Conservation (phyloP, 768 basidiomycete genomes). For the Podaxis sp. region DNA sequence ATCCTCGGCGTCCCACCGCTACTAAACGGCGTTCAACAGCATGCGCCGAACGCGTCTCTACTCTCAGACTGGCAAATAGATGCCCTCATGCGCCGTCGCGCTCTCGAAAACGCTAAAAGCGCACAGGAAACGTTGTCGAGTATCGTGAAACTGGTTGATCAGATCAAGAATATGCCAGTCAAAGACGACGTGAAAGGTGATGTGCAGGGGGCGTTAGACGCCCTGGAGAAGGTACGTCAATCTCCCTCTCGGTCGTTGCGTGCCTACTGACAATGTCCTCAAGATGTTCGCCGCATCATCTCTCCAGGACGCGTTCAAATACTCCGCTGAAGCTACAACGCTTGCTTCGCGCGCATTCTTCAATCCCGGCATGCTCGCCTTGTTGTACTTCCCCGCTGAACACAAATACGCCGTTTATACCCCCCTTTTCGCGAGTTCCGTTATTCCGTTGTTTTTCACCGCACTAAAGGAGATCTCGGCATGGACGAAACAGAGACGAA, state of each 20-base stretch:
- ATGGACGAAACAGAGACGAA: slow-evolving; percentile 44
- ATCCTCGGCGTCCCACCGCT: slow-evolving; percentile 80
- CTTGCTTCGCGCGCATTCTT: slow-evolving; percentile 89
- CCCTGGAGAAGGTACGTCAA: slow-evolving; percentile 65
- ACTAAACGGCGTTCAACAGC: slow-evolving; percentile 42
- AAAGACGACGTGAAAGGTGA: slow-evolving; percentile 72
- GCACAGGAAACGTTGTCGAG: slow-evolving; percentile 76
- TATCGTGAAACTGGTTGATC: slow-evolving; percentile 79
- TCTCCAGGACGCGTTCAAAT: slow-evolving; percentile 44
- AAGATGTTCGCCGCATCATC: slow-evolving; percentile 44
- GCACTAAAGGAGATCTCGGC: slow-evolving; percentile 68
- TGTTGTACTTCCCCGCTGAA: slow-evolving; percentile 96
- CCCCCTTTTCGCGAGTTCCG: slow-evolving; percentile 88
- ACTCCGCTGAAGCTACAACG: slow-evolving; percentile 61
- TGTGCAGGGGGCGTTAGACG: slow-evolving; percentile 65
- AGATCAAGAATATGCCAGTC: slow-evolving; percentile 93
- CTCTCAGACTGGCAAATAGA: slow-evolving; percentile 82
- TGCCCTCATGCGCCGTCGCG: slow-evolving; percentile 66
- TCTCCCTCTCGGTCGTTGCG: not conserved
- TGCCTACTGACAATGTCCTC: not conserved
- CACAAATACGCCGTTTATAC: slow-evolving; percentile 98
- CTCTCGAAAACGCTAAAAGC: slow-evolving; percentile 63
- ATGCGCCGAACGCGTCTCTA: slow-evolving; percentile 19
- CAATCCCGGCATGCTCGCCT: slow-evolving; percentile 92
- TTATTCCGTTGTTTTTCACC: slow-evolving; percentile 79